These are phyloP conservation scores for Solanum gandarillasii DNA, from an alignment of 257 asterid genomes.

Conservation along the genomic window DNA sequence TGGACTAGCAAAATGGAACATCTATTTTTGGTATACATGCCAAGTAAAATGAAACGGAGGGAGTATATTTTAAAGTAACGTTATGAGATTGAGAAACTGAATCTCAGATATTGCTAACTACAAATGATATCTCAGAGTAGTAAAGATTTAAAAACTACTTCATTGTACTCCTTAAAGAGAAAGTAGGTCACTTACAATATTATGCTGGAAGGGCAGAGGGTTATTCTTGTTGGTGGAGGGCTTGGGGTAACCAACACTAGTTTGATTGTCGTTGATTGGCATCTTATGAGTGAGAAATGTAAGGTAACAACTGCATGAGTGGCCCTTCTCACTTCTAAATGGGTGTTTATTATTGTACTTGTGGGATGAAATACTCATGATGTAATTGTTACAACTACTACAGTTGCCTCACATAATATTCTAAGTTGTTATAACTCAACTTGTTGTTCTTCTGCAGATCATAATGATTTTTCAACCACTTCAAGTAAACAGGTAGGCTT, in stretches of 20 bases:
- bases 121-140: background rate
- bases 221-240: background rate
- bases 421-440: background rate
- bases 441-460: constrained; percentile 32
- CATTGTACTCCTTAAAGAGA: background rate
- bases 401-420: background rate
- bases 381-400: background rate
- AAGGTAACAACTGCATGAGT: background rate
- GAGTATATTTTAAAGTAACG: background rate
- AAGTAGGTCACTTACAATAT: background rate
- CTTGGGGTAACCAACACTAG: background rate
- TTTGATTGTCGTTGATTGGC: background rate
- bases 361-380: background rate
- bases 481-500: constrained; percentile 40
- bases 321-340: background rate
- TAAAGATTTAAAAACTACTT: background rate
- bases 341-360: background rate
- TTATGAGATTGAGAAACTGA: background rate
- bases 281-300: background rate
- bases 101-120: background rate
- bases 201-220: background rate
- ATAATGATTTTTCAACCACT: constrained; percentile 11
- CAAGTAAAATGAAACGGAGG: background rate
- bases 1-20: background rate
- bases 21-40: background rate